A percentile compares a stretch with the other conserved stretches of the same genome.
Evolutionary conservation across 2,329 filamentous ascomycete genomes (phyloP).

Genomic region (Akanthomyces lecanii): DNA sequence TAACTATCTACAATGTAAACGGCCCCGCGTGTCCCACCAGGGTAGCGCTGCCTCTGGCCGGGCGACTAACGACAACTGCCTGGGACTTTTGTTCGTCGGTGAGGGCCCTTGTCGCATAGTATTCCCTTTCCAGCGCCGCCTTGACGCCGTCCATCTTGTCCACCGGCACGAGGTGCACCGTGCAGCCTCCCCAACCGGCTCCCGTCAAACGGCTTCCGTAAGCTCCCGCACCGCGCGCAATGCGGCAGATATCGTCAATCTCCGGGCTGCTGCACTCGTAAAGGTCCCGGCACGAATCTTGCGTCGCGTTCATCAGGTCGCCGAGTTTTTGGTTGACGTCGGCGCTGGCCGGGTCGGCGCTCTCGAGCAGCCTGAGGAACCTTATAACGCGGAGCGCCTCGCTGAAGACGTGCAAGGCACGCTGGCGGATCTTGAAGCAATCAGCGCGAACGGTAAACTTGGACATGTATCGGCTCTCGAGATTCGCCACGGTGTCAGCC

Average conservation of each 20-base stretch:
- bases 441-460: conserved; percentile 87
- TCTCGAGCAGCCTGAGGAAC: conserved; percentile 75
- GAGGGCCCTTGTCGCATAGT: conserved; percentile 66
- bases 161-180: conserved; percentile 84
- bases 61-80: conserved; percentile 85
- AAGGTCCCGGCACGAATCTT: conserved; percentile 77
- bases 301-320: conserved; percentile 81
- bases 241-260: conserved; percentile 80
- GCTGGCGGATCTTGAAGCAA: conserved; percentile 79
- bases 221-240: conserved; percentile 73
- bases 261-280: conserved; percentile 93
- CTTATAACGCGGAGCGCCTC: conserved; percentile 82
- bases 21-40: conserved; percentile 26
- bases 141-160: conserved; percentile 76
- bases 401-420: conserved; percentile 84
- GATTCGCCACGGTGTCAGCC: conserved; percentile 21
- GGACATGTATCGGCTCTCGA: conserved; percentile 76
- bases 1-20: conserved; percentile 22
- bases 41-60: conserved; percentile 64
- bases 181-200: conserved; percentile 95
- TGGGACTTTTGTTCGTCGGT: conserved; percentile 68
- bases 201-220: conserved; percentile 86
- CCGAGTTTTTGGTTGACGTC: conserved; percentile 71
- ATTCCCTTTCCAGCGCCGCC: conserved; percentile 72
- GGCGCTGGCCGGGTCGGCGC: conserved; percentile 34